phyloP scores from a whole-genome alignment of 768 basidiomycete genomes.

The Leccinum imitatum region DNA sequence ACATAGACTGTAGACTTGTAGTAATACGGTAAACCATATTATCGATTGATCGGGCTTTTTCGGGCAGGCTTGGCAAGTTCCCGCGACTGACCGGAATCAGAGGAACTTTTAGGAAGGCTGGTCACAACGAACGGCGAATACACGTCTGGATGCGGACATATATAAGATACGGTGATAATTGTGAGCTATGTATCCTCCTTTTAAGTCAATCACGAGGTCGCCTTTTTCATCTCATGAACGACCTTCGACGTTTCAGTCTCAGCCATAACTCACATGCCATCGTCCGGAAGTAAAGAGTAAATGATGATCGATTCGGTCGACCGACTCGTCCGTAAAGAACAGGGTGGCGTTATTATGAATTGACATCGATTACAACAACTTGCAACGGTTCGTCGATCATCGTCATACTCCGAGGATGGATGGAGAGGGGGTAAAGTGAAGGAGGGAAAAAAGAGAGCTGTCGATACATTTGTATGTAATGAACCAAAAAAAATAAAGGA shows the following conservation, averaged over 20 bases:
- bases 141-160: not conserved
- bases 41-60: not conserved
- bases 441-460: slow-evolving; percentile 11
- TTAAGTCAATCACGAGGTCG: not conserved
- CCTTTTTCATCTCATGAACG: not conserved
- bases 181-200: not conserved
- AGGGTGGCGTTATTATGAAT: not conserved
- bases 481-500: not conserved
- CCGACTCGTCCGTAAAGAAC: not conserved
- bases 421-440: not conserved
- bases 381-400: slow-evolving; percentile 17
- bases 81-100: not conserved
- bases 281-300: not conserved
- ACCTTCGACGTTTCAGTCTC: not conserved
- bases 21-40: slow-evolving; percentile 6
- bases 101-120: not conserved
- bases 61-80: not conserved
- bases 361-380: slow-evolving; percentile 4
- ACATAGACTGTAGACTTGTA: slow-evolving; percentile 19
- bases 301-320: not conserved
- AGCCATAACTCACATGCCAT: not conserved
- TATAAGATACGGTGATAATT: not conserved
- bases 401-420: slow-evolving; percentile 8
- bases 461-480: slow-evolving; percentile 27
- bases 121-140: not conserved